phyloP scores from a whole-genome alignment of 2,329 filamentous ascomycete genomes.

The Stachybotrys elegans region DNA sequence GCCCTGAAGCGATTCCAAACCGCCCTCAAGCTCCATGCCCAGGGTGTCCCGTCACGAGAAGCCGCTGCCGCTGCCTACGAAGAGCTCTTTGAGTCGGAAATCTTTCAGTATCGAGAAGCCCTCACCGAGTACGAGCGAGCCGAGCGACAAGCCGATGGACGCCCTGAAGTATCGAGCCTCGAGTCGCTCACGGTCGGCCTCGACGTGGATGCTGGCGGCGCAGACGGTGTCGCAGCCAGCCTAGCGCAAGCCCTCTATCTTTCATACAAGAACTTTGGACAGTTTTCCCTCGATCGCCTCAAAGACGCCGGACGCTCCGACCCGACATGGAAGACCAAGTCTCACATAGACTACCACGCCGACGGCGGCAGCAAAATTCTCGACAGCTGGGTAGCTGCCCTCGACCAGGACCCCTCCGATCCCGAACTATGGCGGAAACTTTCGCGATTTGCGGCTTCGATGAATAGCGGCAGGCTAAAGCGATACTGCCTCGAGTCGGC shows the following conservation, averaged over 20 bases:
- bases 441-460: constrained; percentile 52
- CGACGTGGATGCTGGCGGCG: constrained; percentile 55
- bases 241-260: constrained; percentile 87
- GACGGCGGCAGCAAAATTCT: constrained; percentile 41
- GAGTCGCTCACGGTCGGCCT: constrained; percentile 47
- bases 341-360: constrained; percentile 20
- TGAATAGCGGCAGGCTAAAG: constrained; percentile 52
- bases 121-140: constrained; percentile 77
- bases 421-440: constrained; percentile 60
- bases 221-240: constrained; percentile 72
- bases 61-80: constrained; percentile 79
- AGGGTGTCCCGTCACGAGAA: constrained; percentile 70
- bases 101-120: constrained; percentile 88
- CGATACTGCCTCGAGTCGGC: constrained; percentile 62
- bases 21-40: constrained; percentile 85
- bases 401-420: constrained; percentile 63
- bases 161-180: constrained; percentile 31
- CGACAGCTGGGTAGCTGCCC: constrained; percentile 51
- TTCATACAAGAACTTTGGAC: constrained; percentile 91
- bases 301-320: constrained; percentile 33
- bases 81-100: constrained; percentile 82
- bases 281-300: constrained; percentile 73
- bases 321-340: constrained; percentile 42
- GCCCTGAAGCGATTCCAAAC: constrained; percentile 90
- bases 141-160: constrained; percentile 48